Evolutionary conservation across 2,329 filamentous ascomycete genomes (phyloP).

Genomic region (Ophiocordyceps sinensis): DNA sequence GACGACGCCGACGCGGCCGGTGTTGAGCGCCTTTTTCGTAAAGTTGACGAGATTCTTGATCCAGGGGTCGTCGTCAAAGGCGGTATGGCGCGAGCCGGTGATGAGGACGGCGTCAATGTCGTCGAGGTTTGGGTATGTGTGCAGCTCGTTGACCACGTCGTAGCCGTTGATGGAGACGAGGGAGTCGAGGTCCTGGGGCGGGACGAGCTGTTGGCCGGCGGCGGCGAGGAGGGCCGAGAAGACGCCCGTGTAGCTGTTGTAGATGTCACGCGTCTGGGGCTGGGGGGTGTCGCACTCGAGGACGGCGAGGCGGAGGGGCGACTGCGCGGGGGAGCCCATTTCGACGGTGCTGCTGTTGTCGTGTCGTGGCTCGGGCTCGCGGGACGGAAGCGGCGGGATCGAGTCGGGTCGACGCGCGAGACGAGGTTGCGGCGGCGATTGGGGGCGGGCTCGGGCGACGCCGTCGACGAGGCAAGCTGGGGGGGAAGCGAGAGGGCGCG

Average conservation of each 20-base stretch:
- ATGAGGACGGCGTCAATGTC: conserved; percentile 72
- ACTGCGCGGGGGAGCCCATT: conserved; percentile 1
- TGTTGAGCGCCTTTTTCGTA: conserved; percentile 15
- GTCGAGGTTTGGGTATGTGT: conserved; percentile 57
- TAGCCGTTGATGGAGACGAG: conserved; percentile 47
- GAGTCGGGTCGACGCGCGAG: background rate
- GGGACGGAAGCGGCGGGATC: too few relatives aligned
- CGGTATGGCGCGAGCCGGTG: conserved; percentile 52
- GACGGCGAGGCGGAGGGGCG: conserved; percentile 64
- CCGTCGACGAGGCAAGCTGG: background rate
- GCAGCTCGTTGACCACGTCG: conserved; percentile 52
- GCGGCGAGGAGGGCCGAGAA: conserved; percentile 46
- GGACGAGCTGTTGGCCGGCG: conserved; percentile 32
- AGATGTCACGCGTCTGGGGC: conserved; percentile 45
- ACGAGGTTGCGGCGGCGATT: too few relatives aligned
- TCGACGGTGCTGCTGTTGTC: too few relatives aligned
- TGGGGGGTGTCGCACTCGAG: conserved; percentile 77
- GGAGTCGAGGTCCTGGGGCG: conserved; percentile 23
- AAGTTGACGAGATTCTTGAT: conserved; percentile 27
- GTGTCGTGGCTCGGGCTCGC: too few relatives aligned
- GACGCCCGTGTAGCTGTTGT: conserved; percentile 58
- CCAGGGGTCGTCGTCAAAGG: conserved; percentile 28
- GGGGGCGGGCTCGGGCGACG: background rate
- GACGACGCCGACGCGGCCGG: conserved; percentile 45
- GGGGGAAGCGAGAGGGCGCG: background rate